Base-by-base conservation (phyloP, 257 asterid species). In the Nicotiana sylvestris region DNA sequence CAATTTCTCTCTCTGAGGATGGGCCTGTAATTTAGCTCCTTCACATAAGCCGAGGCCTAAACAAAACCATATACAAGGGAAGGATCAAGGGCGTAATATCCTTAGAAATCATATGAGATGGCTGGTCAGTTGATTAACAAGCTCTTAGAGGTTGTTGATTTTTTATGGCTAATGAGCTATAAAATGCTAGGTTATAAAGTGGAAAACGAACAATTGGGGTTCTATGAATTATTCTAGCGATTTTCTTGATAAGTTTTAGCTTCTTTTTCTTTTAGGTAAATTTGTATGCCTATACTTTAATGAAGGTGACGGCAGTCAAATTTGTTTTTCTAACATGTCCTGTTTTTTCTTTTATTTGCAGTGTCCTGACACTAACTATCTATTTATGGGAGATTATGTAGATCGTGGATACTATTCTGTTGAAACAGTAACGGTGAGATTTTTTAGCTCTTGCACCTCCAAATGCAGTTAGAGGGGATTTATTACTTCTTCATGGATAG, bases 361-460 rank as follows among this genome's bases (percentile, higher is more conserved):
- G 96, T 92, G 97, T 84, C 97, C 98, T 9, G 96, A 92, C 81
- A 91, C 98, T 65, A 94, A 94, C 84, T 94, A 94, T 88, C 84
- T 94, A 90, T 94, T 94, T 81, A 92, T 94, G 98, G 98, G 98
- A 83, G 97, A 94, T 88, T 94, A 94, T 85, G 96, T 94, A 66
- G 98, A 92, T 82, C 91, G 96, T 57, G 98, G 97, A 81, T 93
- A 92, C 89, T 93, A 93, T 88, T 93, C 98, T 67, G 93, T 93
- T 70, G 98, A 93, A 89, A 93, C 95, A 15, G 97, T 92, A 66
- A 84, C 95, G 82, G 97, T 93, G 77, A 87, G 95, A 43, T 84
- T 61, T 17, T 64, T 82, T 57, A 68, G 18, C 61, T 82, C 9
- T 56, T 76, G 57, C 33, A 57, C 64, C 27, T 49, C 43, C 43